Conservation (phyloP, 2,329 filamentous ascomycete species). For the Aspergillus viridinutans region DNA sequence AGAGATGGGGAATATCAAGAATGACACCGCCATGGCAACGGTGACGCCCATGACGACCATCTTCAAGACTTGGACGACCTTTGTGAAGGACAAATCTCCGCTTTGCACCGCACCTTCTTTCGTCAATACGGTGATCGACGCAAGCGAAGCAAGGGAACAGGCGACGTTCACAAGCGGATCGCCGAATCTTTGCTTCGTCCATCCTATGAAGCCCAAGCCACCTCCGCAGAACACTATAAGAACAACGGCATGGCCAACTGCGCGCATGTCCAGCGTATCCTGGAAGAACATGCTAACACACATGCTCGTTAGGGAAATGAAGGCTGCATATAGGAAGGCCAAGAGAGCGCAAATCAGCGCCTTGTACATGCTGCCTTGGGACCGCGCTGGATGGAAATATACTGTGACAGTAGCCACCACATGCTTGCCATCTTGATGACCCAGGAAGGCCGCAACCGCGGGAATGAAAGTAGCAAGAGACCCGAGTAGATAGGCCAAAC, state of each 20-base stretch:
- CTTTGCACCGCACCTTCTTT: conserved; percentile 85
- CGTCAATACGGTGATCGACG: conserved; percentile 83
- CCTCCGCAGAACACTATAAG: conserved; percentile 80
- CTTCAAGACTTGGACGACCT: conserved; percentile 76
- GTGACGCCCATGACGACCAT: conserved; percentile 76
- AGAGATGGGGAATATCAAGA: conserved; percentile 73
- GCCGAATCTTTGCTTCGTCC: conserved; percentile 76
- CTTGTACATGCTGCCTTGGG: conserved; percentile 84
- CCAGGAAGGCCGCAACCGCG: conserved; percentile 67
- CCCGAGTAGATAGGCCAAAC: conserved; percentile 80
- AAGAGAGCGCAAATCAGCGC: conserved; percentile 71
- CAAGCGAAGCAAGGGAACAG: conserved; percentile 79
- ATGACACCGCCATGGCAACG: conserved; percentile 67
- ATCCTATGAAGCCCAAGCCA: conserved; percentile 80
- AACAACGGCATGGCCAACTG: conserved; percentile 72
- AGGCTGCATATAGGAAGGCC: conserved; percentile 72
- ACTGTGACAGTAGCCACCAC: conserved; percentile 90
- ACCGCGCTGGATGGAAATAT: conserved; percentile 88
- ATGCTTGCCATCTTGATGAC: conserved; percentile 85
- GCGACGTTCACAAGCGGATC: conserved; percentile 79
- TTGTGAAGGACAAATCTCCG: conserved; percentile 74
- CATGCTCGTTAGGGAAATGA: conserved; percentile 81
- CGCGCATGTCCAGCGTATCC: conserved; percentile 59
- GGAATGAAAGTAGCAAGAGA: conserved; percentile 82
- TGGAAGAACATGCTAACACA: conserved; percentile 77